Base-by-base conservation (phyloP, 106 monocot genomes). In the Narthecium ossifragum region DNA sequence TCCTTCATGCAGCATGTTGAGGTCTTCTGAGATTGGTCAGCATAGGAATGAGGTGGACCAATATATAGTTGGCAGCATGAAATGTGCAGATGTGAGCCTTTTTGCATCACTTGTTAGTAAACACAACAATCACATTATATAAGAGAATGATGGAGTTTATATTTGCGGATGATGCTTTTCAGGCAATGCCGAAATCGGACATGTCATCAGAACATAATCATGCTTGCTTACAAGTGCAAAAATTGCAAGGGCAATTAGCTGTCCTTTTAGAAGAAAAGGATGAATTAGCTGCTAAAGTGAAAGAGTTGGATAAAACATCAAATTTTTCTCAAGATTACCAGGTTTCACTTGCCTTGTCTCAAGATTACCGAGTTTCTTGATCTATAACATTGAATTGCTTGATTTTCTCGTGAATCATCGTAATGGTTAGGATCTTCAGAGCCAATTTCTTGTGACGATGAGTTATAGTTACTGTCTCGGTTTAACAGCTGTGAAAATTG, bases 31-130 rank as follows among this genome's bases (percentile, higher is more conserved):
- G 57, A 61, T 65, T 23, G 22, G 46, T 23, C 66, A 73, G 31
- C 33, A 77, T 55, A 71, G 31, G 33, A 49, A 59, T 6, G 62
- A 77, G 48, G 8, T 63, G 21, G 38, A 53, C n/a, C 55, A 51
- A 63, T 31, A 32, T 25, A 55, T 34, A 40, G 29, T 51, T 38
- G 53, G 48, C 34, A 37, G 8, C 13, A 41, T 12, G 6, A 31
- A 60, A 63, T 26, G 12, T 51, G 54, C 63, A 45, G 55, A 85
- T 62, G 85, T 85, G 61, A 73, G 80, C 29, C 10, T 46, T 34
- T 28, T 33, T 22, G 21, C n/a, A 43, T 57, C 1, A 1, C 2
- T 12, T 30, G 11, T 55, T 55, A 15, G 6, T 13, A 17, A 3
- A 26, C 30, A 2, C 27, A 37, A 17, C 43, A 17, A 11, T 18